Evolutionary conservation across 306 rosid species (phyloP).

Genomic region (Cicer chorassanicum): DNA sequence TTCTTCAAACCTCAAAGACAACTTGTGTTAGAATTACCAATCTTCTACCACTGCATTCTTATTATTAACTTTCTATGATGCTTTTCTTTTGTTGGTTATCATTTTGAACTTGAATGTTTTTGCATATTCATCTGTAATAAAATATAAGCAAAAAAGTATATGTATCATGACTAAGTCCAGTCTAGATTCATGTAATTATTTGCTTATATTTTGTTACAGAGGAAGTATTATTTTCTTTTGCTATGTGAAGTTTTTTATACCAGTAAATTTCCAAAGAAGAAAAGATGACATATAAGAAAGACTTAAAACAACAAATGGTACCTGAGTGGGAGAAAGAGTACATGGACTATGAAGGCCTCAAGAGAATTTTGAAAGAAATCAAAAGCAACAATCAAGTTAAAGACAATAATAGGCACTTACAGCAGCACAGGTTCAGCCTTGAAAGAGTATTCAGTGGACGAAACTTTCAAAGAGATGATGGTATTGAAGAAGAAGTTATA

Average conservation of each 20-base stretch:
- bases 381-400: constrained; percentile 47
- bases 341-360: constrained; percentile 73
- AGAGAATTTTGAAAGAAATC: constrained; percentile 52
- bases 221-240: neutral
- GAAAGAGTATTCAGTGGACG: constrained; percentile 48
- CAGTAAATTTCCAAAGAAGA: constrained; percentile 13
- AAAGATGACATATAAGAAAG: constrained; percentile 66
- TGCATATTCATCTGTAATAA: too few relatives aligned
- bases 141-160: neutral
- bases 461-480: constrained; percentile 39
- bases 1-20: neutral
- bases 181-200: too few relatives aligned
- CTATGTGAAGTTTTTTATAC: neutral
- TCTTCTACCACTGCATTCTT: neutral
- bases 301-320: constrained; percentile 63
- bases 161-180: too few relatives aligned
- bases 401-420: constrained; percentile 38
- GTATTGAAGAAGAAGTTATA: constrained; percentile 59
- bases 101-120: constrained; percentile 13
- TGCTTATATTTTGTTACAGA: too few relatives aligned
- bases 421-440: constrained; percentile 42
- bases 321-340: constrained; percentile 74
- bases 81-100: neutral
- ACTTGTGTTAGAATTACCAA: neutral
- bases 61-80: neutral